Base-by-base conservation (phyloP, 177 flowering plant genomes). In the Vitis hybrid region DNA sequence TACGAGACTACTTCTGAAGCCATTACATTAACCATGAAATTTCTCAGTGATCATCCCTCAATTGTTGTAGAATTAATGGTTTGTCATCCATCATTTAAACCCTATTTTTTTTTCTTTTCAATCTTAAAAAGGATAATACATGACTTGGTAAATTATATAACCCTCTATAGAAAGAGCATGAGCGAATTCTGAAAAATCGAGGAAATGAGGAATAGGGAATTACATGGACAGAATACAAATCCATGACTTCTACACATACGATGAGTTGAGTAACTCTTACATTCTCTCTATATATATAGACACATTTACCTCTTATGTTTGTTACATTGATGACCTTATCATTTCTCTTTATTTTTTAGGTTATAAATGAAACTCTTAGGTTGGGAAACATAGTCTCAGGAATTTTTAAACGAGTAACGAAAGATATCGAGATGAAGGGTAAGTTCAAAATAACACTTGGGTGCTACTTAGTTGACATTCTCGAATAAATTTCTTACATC, bases 141-240 rank as follows among this genome's bases (percentile, higher is more conserved):
- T 6, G 0, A 71, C 7, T 15, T 13, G 2, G 24, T 5, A 11
- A 3, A 15, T 14, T 24, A 24, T 24, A 24, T 24, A 5, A 35
- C 6, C 73, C 27, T 4, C 10, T 11, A 0, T 14, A 80, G 78
- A 52, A 74, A 49, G 82, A 80, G 62, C 80, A 80, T 24, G 78
- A 77, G 35, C 72, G 10, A 3, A 68, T 80, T 52, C 14, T 80
- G 1, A 56, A 30, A 27, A 62, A 30, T 13, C 40, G 78, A 14
- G 68, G 49, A 2, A 9, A 62, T 18, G 40, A 4, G 18, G 27
- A 62, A 11, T 35, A 46, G 5, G 73, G 48, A 50, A 15, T 80
- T 16, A 64, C 80, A 49, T 80, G 82, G 82, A 4, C 40, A 10
- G 76, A 76, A 35, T 80, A 80, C 32, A 80, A 74, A 60, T 76